These are phyloP conservation scores for Suillus plorans DNA, from an alignment of 768 basidiomycete genomes.

Conservation along the genomic window DNA sequence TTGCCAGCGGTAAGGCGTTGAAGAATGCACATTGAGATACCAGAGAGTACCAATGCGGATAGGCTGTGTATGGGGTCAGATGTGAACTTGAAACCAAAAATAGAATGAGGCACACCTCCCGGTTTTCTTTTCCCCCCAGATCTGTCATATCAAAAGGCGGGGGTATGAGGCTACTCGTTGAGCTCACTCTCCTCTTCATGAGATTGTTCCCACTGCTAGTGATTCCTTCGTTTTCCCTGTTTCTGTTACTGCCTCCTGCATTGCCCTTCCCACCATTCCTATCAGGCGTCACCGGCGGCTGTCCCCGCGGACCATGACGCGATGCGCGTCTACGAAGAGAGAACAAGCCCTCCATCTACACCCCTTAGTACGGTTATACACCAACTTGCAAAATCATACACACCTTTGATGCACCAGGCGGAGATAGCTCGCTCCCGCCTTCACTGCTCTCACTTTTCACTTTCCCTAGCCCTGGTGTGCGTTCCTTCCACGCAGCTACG, in stretches of 20 bases:
- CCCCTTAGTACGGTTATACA: neutral
- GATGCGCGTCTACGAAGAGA: slow-evolving; percentile 34
- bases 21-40: slow-evolving; percentile 90
- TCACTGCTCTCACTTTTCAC: slow-evolving; percentile 16
- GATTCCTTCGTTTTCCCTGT: neutral
- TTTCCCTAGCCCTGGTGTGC: slow-evolving; percentile 48
- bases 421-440: slow-evolving; percentile 17
- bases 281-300: slow-evolving; percentile 7
- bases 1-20: slow-evolving; percentile 77
- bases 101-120: slow-evolving; percentile 38
- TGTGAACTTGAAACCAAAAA: neutral
- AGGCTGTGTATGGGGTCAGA: slow-evolving; percentile 54
- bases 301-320: slow-evolving; percentile 17
- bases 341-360: slow-evolving; percentile 27
- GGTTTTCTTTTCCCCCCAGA: slow-evolving; percentile 40
- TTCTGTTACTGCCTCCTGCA: slow-evolving; percentile 9
- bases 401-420: slow-evolving; percentile 6
- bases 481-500: slow-evolving; percentile 79
- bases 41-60: slow-evolving; percentile 82
- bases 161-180: slow-evolving; percentile 36
- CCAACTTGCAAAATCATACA: neutral
- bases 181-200: slow-evolving; percentile 14
- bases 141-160: slow-evolving; percentile 49
- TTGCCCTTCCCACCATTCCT: slow-evolving; percentile 17
- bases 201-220: neutral